These are phyloP conservation scores for Apiospora kogelbergensis DNA, from an alignment of 2,329 filamentous ascomycete genomes.

Conservation along the genomic window DNA sequence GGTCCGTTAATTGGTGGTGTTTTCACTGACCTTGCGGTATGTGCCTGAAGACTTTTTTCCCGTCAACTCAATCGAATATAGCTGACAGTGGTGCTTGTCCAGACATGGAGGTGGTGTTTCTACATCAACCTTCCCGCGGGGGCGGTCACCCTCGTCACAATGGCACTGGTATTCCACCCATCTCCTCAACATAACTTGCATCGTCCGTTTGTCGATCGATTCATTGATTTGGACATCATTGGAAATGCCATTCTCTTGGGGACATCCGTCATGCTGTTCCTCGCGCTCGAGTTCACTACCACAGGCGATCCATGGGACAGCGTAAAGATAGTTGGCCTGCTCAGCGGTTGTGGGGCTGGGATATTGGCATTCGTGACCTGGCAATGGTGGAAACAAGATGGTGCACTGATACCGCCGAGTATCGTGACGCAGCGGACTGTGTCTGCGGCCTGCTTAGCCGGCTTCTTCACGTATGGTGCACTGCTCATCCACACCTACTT, in stretches of 20 bases:
- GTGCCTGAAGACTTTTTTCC: conserved; percentile 11
- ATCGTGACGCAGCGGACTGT: conserved; percentile 44
- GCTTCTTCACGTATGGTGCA: conserved; percentile 41
- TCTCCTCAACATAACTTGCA: conserved; percentile 17
- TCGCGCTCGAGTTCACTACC: conserved; percentile 48
- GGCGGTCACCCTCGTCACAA: conserved; percentile 30
- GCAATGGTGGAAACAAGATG: conserved; percentile 38
- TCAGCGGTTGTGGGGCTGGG: conserved; percentile 26
- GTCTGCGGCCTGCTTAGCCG: conserved; percentile 37
- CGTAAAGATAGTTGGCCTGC: conserved; percentile 41
- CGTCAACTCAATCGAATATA: neutral
- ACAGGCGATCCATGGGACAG: conserved; percentile 43
- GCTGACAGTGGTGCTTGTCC: neutral
- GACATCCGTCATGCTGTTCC: conserved; percentile 43
- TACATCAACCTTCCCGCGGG: conserved; percentile 42
- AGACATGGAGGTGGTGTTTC: conserved; percentile 44
- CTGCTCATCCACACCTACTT: conserved; percentile 46
- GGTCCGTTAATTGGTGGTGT: conserved; percentile 37
- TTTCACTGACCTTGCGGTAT: conserved; percentile 35
- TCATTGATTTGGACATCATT: conserved; percentile 34
- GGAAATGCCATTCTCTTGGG: conserved; percentile 46
- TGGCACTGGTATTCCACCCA: conserved; percentile 30
- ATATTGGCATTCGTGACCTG: conserved; percentile 31
- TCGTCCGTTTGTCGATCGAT: conserved; percentile 21
- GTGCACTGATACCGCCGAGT: conserved; percentile 43